These are phyloP conservation scores for Cryptosporidium tyzzeri DNA, from an alignment of 169 alveolate genomes.

Conservation along the genomic window DNA sequence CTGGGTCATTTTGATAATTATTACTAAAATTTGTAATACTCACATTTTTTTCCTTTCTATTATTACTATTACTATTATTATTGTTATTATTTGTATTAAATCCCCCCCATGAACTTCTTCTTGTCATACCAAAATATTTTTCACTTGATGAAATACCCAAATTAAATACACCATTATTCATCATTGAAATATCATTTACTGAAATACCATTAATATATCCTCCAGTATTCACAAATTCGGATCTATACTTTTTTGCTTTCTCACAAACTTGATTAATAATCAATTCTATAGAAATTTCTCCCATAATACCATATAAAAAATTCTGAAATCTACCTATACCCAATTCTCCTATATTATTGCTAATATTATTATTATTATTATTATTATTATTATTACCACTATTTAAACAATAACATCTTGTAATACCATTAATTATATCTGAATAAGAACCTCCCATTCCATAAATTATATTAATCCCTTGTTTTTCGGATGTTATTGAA, in stretches of 20 bases:
- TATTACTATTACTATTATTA: neutral
- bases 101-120: neutral
- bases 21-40: neutral
- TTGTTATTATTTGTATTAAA: neutral
- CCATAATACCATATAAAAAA: constrained; percentile 30
- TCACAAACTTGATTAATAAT: constrained; percentile 52
- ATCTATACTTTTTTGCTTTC: constrained; percentile 27
- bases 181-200: neutral
- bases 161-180: neutral
- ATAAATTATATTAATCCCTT: constrained; percentile 6
- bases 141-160: neutral
- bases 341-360: neutral
- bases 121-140: neutral
- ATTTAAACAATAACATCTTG: neutral
- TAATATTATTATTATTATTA: neutral
- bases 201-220: constrained; percentile 49
- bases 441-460: constrained; percentile 73
- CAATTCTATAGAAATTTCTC: constrained; percentile 62
- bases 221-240: constrained; percentile 47
- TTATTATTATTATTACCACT: neutral
- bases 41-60: neutral
- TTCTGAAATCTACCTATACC: neutral
- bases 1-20: neutral
- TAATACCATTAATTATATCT: neutral
- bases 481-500: constrained; percentile 9